These are phyloP conservation scores for Punica granatum DNA, from an alignment of 345 rosid species.

Conservation along the genomic window DNA sequence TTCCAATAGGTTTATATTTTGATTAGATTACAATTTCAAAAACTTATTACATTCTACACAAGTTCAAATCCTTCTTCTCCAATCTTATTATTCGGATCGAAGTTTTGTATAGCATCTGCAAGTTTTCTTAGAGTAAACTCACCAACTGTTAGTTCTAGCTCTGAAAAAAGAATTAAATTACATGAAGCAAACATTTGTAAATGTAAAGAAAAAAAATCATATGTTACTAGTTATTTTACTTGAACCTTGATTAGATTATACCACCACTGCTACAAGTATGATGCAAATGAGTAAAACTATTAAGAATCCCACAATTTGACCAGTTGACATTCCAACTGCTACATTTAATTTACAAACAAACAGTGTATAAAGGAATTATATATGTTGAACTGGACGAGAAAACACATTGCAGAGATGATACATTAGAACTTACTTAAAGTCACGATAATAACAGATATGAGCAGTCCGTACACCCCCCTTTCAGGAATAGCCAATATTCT, in stretches of 20 bases:
- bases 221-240: constrained; percentile 23
- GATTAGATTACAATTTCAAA: constrained; percentile 3
- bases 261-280: constrained; percentile 29
- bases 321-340: constrained; percentile 39
- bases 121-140: constrained; percentile 63
- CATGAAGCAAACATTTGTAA: too few species aligned
- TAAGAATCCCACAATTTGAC: constrained; percentile 59
- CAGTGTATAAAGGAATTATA: too few species aligned
- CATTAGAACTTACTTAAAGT: constrained; percentile 51
- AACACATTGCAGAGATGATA: too few species aligned
- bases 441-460: constrained; percentile 63
- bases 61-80: constrained; percentile 98
- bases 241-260: constrained; percentile 33
- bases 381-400: too few species aligned
- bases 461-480: constrained; percentile 84
- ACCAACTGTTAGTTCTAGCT: constrained; percentile 75
- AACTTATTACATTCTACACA: constrained; percentile 33
- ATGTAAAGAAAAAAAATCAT: not conserved
- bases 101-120: constrained; percentile 59
- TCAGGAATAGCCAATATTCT: too few species aligned
- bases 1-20: too few species aligned
- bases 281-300: constrained; percentile 32
- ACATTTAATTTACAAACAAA: constrained; percentile 56
- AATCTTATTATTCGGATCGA: constrained; percentile 62
- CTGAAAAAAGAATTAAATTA: constrained; percentile 20